Conservation (phyloP, 495 filamentous ascomycete genomes). For the Parathielavia hyrcaniae region DNA sequence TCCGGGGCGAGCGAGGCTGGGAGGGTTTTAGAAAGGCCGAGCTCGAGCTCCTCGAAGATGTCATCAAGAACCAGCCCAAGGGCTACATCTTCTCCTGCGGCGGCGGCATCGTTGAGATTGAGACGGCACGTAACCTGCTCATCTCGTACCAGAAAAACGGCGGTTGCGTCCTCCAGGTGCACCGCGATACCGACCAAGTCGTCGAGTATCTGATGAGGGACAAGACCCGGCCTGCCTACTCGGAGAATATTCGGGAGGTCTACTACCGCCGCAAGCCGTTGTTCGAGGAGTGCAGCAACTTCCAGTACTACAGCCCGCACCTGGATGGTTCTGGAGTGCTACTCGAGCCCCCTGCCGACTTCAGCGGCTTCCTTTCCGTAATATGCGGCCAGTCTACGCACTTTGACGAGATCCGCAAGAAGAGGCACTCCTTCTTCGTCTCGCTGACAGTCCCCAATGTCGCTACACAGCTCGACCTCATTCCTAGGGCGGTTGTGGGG, state of each 20-base stretch:
- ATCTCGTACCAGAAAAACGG: constrained; percentile 66
- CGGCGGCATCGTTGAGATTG: constrained; percentile 85
- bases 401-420: constrained; percentile 59
- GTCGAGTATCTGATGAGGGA: constrained; percentile 87
- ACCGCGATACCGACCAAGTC: constrained; percentile 79
- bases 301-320: constrained; percentile 80
- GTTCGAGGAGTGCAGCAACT: constrained; percentile 91
- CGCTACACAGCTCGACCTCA: constrained; percentile 50
- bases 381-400: constrained; percentile 64
- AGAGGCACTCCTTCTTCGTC: constrained; percentile 83
- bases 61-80: constrained; percentile 64
- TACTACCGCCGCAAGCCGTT: constrained; percentile 88
- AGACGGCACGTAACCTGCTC: constrained; percentile 72
- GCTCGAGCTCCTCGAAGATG: constrained; percentile 62
- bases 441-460: constrained; percentile 79
- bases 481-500: constrained; percentile 71
- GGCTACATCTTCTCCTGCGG: constrained; percentile 88
- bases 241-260: constrained; percentile 88
- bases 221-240: constrained; percentile 86
- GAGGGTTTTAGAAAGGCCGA: constrained; percentile 81
- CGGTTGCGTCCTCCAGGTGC: constrained; percentile 83
- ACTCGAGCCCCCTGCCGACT: constrained; percentile 65
- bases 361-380: constrained; percentile 66
- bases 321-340: constrained; percentile 52
- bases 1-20: constrained; percentile 69